Conservation (phyloP, 192 early-diverging fungal genomes). For the Backusella australiensis region DNA sequence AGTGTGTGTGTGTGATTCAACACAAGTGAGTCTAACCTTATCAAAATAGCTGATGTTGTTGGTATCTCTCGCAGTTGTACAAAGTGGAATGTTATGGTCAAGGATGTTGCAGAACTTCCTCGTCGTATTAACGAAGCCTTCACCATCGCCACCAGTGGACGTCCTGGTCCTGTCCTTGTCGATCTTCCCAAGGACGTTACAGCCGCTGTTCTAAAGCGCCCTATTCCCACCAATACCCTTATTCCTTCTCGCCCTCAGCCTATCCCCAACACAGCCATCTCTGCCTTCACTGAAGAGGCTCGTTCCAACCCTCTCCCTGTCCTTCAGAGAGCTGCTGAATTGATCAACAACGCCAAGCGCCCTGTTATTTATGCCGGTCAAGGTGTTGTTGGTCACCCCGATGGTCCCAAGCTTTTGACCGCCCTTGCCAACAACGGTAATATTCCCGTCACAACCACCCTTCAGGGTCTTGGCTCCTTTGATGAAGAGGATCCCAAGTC, state of each 20-base stretch:
- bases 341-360: conserved; percentile 85
- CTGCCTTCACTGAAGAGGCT: conserved; percentile 43
- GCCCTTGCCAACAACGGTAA: conserved; percentile 86
- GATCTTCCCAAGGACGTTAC: conserved; percentile 99
- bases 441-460: conserved; percentile 95
- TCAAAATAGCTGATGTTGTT: conserved; percentile 77
- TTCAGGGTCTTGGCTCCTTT: conserved; percentile 89
- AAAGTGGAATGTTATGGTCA: conserved; percentile 99
- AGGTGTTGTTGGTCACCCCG: conserved; percentile 79
- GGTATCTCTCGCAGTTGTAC: conserved; percentile 96
- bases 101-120: conserved; percentile 92
- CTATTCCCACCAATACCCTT: conserved; percentile 74
- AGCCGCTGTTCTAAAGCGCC: conserved; percentile 78
- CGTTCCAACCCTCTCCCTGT: conserved; percentile 49
- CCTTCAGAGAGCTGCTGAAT: conserved; percentile 73
- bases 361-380: conserved; percentile 96
- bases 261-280: conserved; percentile 49
- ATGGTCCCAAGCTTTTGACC: conserved; percentile 78
- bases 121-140: conserved; percentile 98
- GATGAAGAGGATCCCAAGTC: conserved; percentile 88
- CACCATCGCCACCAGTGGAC: conserved; percentile 91
- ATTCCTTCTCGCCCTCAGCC: conserved; percentile 70
- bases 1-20: not conserved
- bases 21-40: not conserved
- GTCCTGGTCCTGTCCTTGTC: conserved; percentile 95